A percentile compares a stretch with the other conserved stretches of the same genome.
Conservation (phyloP, 169 alveolate species). For the Besnoitia besnoiti region DNA sequence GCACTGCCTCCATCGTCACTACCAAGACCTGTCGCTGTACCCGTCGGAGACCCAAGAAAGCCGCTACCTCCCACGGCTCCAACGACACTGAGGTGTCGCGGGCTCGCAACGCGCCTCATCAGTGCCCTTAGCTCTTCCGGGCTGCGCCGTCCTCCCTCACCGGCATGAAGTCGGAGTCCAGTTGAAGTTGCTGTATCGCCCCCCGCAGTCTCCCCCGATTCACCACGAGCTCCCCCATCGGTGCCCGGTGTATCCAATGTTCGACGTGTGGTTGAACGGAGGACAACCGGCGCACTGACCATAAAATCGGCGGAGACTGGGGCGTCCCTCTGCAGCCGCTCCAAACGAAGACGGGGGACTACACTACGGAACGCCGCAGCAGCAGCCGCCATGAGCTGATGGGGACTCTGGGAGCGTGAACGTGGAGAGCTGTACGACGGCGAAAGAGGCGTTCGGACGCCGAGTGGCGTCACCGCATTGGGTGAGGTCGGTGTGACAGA, state of each 20-base stretch:
- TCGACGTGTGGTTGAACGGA: neutral
- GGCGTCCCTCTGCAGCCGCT: neutral
- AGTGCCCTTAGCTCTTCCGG: neutral
- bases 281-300: neutral
- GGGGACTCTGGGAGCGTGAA: neutral
- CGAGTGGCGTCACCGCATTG: neutral
- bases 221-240: neutral
- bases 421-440: neutral
- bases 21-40: no score
- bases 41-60: neutral
- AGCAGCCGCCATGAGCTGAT: neutral
- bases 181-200: neutral
- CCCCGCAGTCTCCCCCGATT: neutral
- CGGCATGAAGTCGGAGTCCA: neutral
- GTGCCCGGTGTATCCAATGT: neutral
- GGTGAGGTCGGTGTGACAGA: neutral
- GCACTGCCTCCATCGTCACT: neutral
- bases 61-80: neutral
- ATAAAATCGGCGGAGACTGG: neutral
- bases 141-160: neutral
- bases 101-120: neutral
- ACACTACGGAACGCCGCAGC: neutral
- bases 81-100: neutral
- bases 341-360: neutral
- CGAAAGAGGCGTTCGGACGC: neutral